phyloP scores from a whole-genome alignment of 176 grass and related monocot genomes.

The Aegilops bicornis region DNA sequence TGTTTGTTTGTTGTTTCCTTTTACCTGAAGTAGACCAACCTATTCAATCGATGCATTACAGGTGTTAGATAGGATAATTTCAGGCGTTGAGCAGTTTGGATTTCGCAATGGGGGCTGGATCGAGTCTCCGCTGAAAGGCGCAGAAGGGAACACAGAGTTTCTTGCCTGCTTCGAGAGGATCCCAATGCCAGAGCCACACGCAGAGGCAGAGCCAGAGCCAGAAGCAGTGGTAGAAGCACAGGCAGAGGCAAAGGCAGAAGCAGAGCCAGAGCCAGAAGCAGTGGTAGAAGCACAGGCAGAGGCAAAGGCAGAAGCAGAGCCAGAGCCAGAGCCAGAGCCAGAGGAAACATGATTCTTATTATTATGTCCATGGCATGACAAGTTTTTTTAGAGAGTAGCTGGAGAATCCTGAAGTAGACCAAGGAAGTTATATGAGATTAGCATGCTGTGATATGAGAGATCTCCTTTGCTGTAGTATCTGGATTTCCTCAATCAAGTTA shows the following conservation, averaged over 20 bases:
- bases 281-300: background rate
- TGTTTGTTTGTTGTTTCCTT: background rate
- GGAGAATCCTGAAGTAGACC: background rate
- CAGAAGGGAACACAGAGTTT: constrained; percentile 87
- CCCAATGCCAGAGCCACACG: background rate
- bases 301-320: background rate
- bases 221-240: background rate
- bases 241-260: background rate
- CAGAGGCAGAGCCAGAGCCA: background rate
- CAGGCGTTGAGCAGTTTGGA: constrained; percentile 79
- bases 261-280: background rate
- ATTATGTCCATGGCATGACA: background rate
- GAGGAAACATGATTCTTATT: constrained; percentile 7
- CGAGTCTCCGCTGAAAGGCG: constrained; percentile 80
- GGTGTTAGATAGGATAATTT: constrained; percentile 90
- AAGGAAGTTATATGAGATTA: background rate
- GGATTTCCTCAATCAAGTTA: background rate
- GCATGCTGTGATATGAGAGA: background rate
- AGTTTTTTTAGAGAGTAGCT: background rate
- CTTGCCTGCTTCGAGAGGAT: constrained; percentile 60
- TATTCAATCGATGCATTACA: constrained; percentile 20
- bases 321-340: background rate
- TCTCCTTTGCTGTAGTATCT: background rate
- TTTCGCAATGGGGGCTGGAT: constrained; percentile 84
- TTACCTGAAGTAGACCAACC: background rate